A percentile compares a stretch with the other conserved stretches of the same genome.
Conservation (phyloP, 495 filamentous ascomycete species). For the Hypoxylon lienhwacheense region DNA sequence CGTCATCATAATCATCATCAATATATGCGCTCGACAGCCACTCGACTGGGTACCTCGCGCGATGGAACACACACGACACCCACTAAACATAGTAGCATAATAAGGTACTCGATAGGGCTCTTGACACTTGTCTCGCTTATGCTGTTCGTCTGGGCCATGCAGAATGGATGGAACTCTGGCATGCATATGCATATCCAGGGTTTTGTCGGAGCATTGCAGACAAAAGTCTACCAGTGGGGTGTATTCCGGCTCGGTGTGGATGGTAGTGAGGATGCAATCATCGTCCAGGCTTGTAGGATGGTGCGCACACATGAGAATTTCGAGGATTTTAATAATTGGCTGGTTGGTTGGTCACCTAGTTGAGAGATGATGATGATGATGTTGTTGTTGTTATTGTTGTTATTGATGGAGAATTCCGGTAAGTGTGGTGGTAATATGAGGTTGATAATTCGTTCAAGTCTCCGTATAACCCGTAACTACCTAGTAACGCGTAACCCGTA, state of each 20-base stretch:
- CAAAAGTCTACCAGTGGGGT: conserved; percentile 33
- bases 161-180: conserved; percentile 27
- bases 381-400: not conserved
- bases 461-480: too few species aligned
- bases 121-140: conserved; percentile 38
- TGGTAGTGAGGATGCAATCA: conserved; percentile 22
- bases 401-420: not conserved
- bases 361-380: conserved; percentile 2
- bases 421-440: too few species aligned
- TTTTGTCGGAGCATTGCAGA: conserved; percentile 34
- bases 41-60: conserved; percentile 4
- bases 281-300: conserved; percentile 13
- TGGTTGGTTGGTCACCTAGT: not conserved
- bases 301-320: conserved; percentile 14
- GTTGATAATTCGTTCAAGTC: too few species aligned
- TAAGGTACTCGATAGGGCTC: conserved; percentile 33
- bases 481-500: too few species aligned
- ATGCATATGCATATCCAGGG: conserved; percentile 33
- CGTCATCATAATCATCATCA: too few species aligned
- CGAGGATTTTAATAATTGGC: conserved; percentile 4
- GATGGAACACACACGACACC: conserved; percentile 25
- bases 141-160: conserved; percentile 36
- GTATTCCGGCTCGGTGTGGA: conserved; percentile 36
- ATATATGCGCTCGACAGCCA: conserved; percentile 10
- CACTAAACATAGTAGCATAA: conserved; percentile 16